These are phyloP conservation scores for Pichia norvegensis DNA, from an alignment of 1,139 yeast genomes.

Conservation along the genomic window DNA sequence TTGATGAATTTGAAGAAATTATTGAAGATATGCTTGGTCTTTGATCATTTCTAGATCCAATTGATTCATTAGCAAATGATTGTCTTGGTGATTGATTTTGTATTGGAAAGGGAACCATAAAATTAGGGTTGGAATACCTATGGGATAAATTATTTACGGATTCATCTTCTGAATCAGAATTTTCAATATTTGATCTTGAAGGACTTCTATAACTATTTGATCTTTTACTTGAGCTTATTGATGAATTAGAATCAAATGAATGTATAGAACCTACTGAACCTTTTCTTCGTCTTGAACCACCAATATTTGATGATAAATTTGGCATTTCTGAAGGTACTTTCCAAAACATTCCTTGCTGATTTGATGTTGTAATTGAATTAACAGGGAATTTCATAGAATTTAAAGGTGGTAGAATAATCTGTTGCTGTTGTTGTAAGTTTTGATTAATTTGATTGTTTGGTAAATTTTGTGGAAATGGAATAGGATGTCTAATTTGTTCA, in stretches of 20 bases:
- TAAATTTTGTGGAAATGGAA: background rate
- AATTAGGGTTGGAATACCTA: conserved; percentile 11
- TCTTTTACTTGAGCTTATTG: conserved; percentile 2
- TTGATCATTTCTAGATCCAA: conserved; percentile 11
- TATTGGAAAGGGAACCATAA: conserved; percentile 20
- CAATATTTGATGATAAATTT: conserved; percentile 1
- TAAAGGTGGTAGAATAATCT: conserved; percentile 24
- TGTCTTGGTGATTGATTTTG: conserved; percentile 36
- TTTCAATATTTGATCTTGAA: conserved; percentile 10
- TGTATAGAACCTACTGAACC: conserved; percentile 31
- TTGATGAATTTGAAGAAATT: background rate
- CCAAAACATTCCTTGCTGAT: conserved; percentile 33
- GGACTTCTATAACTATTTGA: background rate
- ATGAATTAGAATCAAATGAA: conserved; percentile 20
- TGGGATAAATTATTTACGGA: conserved; percentile 16
- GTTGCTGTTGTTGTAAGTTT: conserved; percentile 6
- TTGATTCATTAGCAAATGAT: conserved; percentile 31
- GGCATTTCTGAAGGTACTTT: conserved; percentile 34
- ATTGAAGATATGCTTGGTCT: conserved; percentile 9
- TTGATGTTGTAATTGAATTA: background rate
- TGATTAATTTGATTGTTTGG: background rate
- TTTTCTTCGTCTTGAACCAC: conserved; percentile 9
- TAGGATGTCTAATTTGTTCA: background rate
- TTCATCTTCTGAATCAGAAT: conserved; percentile 35
- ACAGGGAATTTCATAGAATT: conserved; percentile 14